A percentile compares a stretch with the other conserved stretches of the same genome.
These are phyloP conservation scores for Nicotiana tomentosiformis DNA, from an alignment of 257 asterid species.

Conservation along the genomic window DNA sequence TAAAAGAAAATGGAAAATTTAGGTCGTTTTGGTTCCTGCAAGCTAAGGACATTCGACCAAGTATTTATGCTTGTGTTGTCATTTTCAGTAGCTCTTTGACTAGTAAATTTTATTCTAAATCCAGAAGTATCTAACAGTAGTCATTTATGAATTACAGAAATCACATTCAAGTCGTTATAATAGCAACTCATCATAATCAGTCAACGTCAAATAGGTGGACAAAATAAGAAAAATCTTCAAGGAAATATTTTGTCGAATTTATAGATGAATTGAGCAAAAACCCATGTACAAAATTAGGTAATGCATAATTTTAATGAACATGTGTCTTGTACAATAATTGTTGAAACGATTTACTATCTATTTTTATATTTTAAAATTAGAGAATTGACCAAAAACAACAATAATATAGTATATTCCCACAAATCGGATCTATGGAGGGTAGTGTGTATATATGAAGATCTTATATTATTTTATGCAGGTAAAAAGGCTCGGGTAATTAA, in stretches of 20 bases:
- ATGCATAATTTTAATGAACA: neutral
- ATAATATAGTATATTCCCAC: too few relatives aligned
- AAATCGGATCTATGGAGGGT: too few relatives aligned
- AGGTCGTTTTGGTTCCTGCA: too few relatives aligned
- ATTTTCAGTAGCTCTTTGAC: slow-evolving; percentile 1
- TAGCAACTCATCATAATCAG: neutral
- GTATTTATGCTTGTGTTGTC: neutral
- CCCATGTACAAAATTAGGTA: neutral
- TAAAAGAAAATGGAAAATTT: too few relatives aligned
- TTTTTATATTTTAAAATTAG: too few relatives aligned
- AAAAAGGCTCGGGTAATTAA: too few relatives aligned
- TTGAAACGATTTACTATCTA: neutral
- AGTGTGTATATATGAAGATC: too few relatives aligned
- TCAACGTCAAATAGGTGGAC: neutral
- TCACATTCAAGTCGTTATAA: neutral
- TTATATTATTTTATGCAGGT: too few relatives aligned
- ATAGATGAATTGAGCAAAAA: neutral
- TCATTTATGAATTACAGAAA: neutral
- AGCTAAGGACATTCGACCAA: neutral
- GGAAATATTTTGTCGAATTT: neutral
- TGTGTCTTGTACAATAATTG: neutral
- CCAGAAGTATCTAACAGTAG: neutral
- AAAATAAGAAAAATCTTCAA: neutral
- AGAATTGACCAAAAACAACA: neutral
- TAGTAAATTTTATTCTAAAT: neutral